Base-by-base conservation (phyloP, 2,329 filamentous ascomycete genomes). In the Trichoderma gracile region DNA sequence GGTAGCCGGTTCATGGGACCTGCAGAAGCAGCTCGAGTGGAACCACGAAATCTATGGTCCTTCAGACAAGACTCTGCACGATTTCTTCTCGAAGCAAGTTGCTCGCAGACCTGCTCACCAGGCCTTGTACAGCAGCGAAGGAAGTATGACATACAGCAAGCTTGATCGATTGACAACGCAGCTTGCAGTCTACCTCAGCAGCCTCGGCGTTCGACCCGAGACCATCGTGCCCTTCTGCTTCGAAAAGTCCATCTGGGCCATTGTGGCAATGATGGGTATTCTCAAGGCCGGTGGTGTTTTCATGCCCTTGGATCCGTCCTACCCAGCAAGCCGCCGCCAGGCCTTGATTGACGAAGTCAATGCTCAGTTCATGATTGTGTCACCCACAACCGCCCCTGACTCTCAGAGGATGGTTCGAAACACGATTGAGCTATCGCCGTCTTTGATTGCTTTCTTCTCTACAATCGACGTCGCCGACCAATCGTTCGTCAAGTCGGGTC, bases 231-330 rank as follows among this genome's bases (percentile, higher is more conserved):
- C 67, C 1, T 52, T 68, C 21, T 68, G 59, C 53, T 67, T 67
- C 23, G 66, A 68, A 33, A 68, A 73, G 66, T 71, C 64, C 2
- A 49, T 55, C n/a, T 69, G 66, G 67, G 63, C 68, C 10, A 42
- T 68, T 3, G 65, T 73, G 0, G 69, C 66, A 0, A 70, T 72
- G 63, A 27, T 74, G 3, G 72, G 64, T 14, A 66, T 74, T 30
- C 64, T 74, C 25, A 72, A 73, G 53, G 67, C 70, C 2, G 74
- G 73, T 4, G 72, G 69, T 21, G 70, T 27, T 67, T 69, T 67
- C 55, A 66, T 75, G 3, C 56, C 69, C 53, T 64, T 77, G 8
- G 74, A 75, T 50, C 63, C 68, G 5, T 53, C 63, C 10, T 55
- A 67, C 46, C 69, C 69, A 5, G 5, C 9, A 1, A 52, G 25